Evolutionary conservation across 768 basidiomycete genomes (phyloP), one percentile per base, ranked within the genome.

Genomic region (Boletus rubescentipes): DNA sequence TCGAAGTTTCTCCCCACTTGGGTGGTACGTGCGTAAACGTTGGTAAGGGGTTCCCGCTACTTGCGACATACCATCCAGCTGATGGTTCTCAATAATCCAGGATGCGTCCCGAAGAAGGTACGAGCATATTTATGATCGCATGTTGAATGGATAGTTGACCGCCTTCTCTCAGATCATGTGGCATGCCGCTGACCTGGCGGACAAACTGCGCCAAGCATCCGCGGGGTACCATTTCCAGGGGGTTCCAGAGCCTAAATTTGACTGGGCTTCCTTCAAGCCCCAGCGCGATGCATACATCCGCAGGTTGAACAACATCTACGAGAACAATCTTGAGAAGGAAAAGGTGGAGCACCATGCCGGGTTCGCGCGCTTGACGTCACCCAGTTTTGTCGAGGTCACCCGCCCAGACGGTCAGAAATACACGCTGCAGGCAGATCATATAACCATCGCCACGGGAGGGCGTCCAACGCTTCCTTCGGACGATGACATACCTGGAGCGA

Each of bases 21-120:
- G 97, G 97, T 32, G 97, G 96, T 47, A 98, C 96, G 35, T 99
- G 97, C 67, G 97, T 99, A 55, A 98, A 98, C 71, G 96, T 99
- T 55, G 96, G 93, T 90, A 61, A 60, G 90, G 78, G 34, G 29
- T 39, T 10, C 23, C 4, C 31, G 7, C 37, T 37, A 11, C 35
- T 45, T 49, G 42, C 31, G 16, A 32, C 38, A 12, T n/a, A 2
- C 37, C 15, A 16, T 35, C 18, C 31, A 52, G 44, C 54, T 58
- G n/a, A 63, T 14, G 8, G 11, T 51, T 30, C 9, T n/a, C 32
- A 38, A 49, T 46, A 41, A 61, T 54, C 8, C 59, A 91, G 93
- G 93, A 64, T 98, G 96, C 75, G 93, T 99, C 6, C 97, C 97
- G 15, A 99, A 99, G 76, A 99, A 97, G 79, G 93, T 85, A 46